phyloP scores from a whole-genome alignment of 2,329 filamentous ascomycete genomes.

The Aspergillus aculeatinus region DNA sequence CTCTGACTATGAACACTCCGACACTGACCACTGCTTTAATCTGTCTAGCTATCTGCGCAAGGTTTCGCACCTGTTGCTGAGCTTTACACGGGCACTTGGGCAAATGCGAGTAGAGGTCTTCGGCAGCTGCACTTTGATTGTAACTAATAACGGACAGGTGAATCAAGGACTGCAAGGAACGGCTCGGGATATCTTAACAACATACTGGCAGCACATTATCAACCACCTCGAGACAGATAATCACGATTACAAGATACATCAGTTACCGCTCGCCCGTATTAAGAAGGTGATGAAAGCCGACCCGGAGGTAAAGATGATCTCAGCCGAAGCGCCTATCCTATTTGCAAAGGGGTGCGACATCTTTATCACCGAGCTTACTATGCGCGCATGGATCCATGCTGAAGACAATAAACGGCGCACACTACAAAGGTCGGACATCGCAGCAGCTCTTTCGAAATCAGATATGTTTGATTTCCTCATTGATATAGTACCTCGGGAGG shows the following conservation, averaged over 20 bases:
- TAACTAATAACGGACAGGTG: constrained; percentile 58
- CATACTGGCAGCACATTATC: constrained; percentile 99
- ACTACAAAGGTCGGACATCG: constrained; percentile 92
- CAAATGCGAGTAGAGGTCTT: constrained; percentile 66
- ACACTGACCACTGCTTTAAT: constrained; percentile 14
- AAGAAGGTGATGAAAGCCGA: constrained; percentile 99
- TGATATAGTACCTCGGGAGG: constrained; percentile 95
- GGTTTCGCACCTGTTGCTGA: constrained; percentile 86
- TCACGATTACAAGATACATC: constrained; percentile 98
- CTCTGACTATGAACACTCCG: not conserved
- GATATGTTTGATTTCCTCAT: constrained; percentile 99
- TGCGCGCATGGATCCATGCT: constrained; percentile 99
- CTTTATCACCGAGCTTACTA: constrained; percentile 97
- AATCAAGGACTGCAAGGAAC: constrained; percentile 90
- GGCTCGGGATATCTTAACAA: constrained; percentile 96
- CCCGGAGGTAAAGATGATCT: constrained; percentile 99
- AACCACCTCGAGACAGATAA: constrained; percentile 90
- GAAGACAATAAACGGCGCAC: constrained; percentile 98
- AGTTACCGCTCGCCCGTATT: constrained; percentile 93
- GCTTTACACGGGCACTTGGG: constrained; percentile 91
- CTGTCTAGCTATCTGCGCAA: constrained; percentile 73
- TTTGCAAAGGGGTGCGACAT: constrained; percentile 99
- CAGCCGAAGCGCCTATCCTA: constrained; percentile 92
- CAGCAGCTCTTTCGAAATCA: constrained; percentile 90
- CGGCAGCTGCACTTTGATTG: not conserved